Base-by-base conservation (phyloP, 225 moss, liverwort and hornwort genomes). In the Marchantia paleacea region DNA sequence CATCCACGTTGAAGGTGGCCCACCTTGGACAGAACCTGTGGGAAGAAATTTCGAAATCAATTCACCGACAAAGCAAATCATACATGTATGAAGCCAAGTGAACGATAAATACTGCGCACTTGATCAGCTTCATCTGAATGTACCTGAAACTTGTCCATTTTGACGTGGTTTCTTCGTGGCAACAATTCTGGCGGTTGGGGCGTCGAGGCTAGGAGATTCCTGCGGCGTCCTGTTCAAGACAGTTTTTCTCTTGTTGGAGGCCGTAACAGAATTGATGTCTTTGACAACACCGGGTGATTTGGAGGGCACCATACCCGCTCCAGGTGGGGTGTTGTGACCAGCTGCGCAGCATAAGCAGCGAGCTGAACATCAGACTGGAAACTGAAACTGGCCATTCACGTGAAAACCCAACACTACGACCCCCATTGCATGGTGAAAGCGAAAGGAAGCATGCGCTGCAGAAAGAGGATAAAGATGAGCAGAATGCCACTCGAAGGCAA, bases 81-180 rank as follows among this genome's bases (percentile, higher is more conserved):
- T 71, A 12, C 20, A 9, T 15, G 72, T 50, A 52, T 1, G 26
- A 22, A 24, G 52, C 0, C n/a, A 11, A 47, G 0, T 11, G 47
- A 15, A 51, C 57, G 28, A 13, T 29, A 68, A 68, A 68, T 0
- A n/a, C 68, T 26, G 6, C 24, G 68, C 8, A 26, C 15, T 58
- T 58, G 57, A 58, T 3, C 20, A 72, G 47, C 31, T 71, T 0
- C 4, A 1, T 52, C 73, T 11, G 28, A 53, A 52, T 12, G 0
- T 66, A 78, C 78, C 78, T 81, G 81, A 52, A 22, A 77, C 39
- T 48, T 69, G 72, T n/a, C 9, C 50, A 55, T 65, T 50, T 55
- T 72, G 84, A 22, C 85, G 85, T 8, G 85, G 67, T 79, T 82
- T 85, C 73, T 85, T 85, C 6, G 54, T 57, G 49, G 73, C 22